These are phyloP conservation scores for Pichia thaimueangensis DNA, from an alignment of 805 yeast species.

Conservation along the genomic window DNA sequence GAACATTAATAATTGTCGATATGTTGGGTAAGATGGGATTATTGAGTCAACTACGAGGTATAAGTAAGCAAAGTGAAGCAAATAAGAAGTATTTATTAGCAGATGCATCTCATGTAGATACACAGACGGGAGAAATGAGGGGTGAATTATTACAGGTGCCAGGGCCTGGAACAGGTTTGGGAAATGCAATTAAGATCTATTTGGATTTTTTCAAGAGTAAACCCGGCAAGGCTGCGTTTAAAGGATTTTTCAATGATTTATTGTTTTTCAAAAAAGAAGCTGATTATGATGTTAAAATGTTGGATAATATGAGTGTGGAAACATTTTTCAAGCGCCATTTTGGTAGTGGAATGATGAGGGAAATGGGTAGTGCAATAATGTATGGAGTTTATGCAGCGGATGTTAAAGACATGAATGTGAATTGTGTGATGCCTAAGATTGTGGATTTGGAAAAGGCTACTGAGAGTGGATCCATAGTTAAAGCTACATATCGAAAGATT, in stretches of 20 bases:
- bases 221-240: conserved; percentile 14
- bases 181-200: conserved; percentile 27
- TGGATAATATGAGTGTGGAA: conserved; percentile 32
- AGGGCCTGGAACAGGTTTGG: conserved; percentile 38
- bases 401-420: conserved; percentile 54
- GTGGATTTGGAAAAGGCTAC: conserved; percentile 52
- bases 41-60: conserved; percentile 48
- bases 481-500: not conserved
- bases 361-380: conserved; percentile 71
- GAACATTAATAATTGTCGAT: conserved; percentile 64
- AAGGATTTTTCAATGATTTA: conserved; percentile 6
- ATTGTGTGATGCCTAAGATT: conserved; percentile 50
- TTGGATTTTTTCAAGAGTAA: conserved; percentile 24
- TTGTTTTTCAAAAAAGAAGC: not conserved
- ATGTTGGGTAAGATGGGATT: conserved; percentile 43
- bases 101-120: conserved; percentile 21
- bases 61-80: conserved; percentile 52
- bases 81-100: conserved; percentile 62
- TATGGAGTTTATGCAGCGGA: conserved; percentile 95
- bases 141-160: conserved; percentile 40
- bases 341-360: conserved; percentile 46
- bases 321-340: conserved; percentile 64
- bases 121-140: conserved; percentile 18
- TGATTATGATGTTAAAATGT: not conserved
- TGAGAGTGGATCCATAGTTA: conserved; percentile 51